Conservation (phyloP, 768 basidiomycete species). For the Rossbeevera mucosa region DNA sequence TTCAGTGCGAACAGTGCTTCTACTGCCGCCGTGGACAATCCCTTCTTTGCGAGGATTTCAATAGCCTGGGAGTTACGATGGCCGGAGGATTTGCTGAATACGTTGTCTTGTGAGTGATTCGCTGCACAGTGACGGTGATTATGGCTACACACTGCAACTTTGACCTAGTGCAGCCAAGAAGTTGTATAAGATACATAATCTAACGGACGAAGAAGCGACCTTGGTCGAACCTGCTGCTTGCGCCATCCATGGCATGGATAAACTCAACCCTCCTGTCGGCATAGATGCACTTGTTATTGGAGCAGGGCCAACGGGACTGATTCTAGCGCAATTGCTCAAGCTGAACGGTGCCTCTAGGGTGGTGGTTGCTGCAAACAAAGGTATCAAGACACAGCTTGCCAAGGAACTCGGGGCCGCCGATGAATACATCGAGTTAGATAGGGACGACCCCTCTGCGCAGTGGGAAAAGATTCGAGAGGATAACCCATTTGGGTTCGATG, state of each 20-base stretch:
- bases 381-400: conserved; percentile 82
- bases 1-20: conserved; percentile 75
- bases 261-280: conserved; percentile 72
- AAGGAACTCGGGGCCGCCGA: conserved; percentile 70
- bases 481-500: conserved; percentile 82
- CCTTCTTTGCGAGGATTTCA: conserved; percentile 78
- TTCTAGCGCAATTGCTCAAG: conserved; percentile 81
- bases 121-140: not conserved
- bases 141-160: not conserved
- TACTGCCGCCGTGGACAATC: conserved; percentile 77
- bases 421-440: conserved; percentile 78
- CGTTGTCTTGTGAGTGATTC: conserved; percentile 60
- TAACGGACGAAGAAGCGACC: conserved; percentile 79
- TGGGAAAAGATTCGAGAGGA: conserved; percentile 72
- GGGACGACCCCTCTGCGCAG: conserved; percentile 61
- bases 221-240: conserved; percentile 85
- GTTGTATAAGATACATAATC: conserved; percentile 77
- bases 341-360: conserved; percentile 75
- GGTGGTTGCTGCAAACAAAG: conserved; percentile 81
- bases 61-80: conserved; percentile 66
- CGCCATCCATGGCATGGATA: conserved; percentile 84
- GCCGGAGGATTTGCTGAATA: conserved; percentile 88
- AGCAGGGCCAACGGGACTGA: conserved; percentile 81
- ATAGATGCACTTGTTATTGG: conserved; percentile 77
- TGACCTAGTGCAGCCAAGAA: conserved; percentile 56